phyloP scores from a whole-genome alignment of 768 basidiomycete genomes.

The Lactifluus rugatus region DNA sequence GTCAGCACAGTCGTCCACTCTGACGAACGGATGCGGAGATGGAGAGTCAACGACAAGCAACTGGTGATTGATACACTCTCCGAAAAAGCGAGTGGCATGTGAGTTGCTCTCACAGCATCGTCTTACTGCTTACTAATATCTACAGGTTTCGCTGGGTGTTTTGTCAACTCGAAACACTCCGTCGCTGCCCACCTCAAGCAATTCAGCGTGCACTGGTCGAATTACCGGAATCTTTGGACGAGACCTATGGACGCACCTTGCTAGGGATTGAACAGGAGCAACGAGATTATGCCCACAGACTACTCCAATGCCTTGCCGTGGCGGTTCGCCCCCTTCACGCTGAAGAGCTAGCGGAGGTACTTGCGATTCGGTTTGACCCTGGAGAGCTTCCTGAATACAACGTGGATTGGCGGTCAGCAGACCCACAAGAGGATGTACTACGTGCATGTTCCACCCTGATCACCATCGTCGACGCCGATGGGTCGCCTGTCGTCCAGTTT shows the following conservation, averaged over 20 bases:
- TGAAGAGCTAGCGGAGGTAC: constrained; percentile 5
- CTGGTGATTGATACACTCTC: background rate
- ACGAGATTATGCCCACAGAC: background rate
- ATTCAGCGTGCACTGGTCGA: background rate
- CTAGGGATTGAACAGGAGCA: background rate
- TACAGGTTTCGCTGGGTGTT: background rate
- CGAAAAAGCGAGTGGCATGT: background rate
- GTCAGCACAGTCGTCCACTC: background rate
- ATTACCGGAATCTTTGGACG: background rate
- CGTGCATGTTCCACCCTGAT: background rate
- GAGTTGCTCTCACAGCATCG: fast-evolving
- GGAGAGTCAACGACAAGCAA: background rate
- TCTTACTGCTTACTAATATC: background rate
- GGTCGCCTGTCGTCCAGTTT: background rate
- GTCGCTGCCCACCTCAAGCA: background rate
- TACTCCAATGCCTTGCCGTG: constrained; percentile 1
- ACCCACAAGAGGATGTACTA: background rate
- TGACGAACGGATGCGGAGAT: background rate
- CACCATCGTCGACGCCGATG: background rate
- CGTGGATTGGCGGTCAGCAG: background rate
- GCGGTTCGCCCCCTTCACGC: background rate
- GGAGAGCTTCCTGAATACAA: background rate
- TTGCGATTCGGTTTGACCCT: background rate
- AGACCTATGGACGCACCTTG: background rate
- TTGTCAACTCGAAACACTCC: background rate